Conservation (phyloP, 1,284 basidiomycete species). For the Marasmius oreades region DNA sequence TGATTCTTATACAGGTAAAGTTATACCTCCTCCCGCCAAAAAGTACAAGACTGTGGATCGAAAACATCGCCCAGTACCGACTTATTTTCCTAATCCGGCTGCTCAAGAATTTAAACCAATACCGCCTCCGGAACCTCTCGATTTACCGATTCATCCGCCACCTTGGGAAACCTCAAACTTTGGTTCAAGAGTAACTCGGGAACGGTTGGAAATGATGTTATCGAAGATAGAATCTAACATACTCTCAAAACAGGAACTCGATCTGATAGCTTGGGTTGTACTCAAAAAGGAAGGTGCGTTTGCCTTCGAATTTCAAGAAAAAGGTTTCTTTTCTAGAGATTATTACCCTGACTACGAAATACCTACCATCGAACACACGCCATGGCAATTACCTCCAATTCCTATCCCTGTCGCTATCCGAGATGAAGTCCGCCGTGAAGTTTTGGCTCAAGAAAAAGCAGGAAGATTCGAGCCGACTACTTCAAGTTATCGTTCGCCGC, state of each 20-base stretch:
- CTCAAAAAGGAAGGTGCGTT: conserved; percentile 13
- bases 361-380: too few species aligned
- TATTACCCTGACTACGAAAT: too few species aligned
- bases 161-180: conserved; percentile 7
- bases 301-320: too few species aligned
- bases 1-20: too few species aligned
- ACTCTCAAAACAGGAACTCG: conserved; percentile 19
- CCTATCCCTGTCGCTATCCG: too few species aligned
- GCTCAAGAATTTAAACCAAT: conserved; percentile 24
- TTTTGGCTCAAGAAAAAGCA: conserved; percentile 21
- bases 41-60: too few species aligned
- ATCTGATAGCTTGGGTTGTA: conserved; percentile 23
- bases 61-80: conserved; percentile 29
- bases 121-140: conserved; percentile 3
- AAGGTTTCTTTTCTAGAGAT: too few species aligned
- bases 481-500: conserved; percentile 26
- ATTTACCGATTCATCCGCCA: conserved; percentile 21
- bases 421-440: too few species aligned
- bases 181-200: conserved; percentile 12
- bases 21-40: too few species aligned
- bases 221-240: conserved; percentile 11
- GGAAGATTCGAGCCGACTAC: conserved; percentile 28
- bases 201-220: conserved; percentile 17
- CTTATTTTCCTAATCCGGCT: conserved; percentile 25
- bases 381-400: too few species aligned